Evolutionary conservation across 179 eudicot species (phyloP), one percentile per base, ranked within the genome.

Genomic region (Corrigiola litoralis): DNA sequence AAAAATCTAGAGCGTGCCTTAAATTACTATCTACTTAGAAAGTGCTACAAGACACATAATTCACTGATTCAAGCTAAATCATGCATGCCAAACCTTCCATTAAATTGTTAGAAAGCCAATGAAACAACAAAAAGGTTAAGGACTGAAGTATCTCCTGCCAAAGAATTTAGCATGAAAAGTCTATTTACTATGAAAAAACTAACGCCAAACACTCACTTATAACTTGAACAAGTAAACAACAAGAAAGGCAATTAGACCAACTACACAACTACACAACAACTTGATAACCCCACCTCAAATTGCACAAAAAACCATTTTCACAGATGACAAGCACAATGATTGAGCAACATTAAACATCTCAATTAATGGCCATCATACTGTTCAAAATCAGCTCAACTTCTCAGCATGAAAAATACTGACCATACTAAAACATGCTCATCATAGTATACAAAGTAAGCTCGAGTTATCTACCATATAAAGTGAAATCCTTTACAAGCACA

Each of bases 281-380:
- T 18, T 58, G 0, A 24, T 42, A 36, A 58, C 34, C 29, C 58
- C 58, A 48, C 57, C 12, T 10, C 14, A 24, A 37, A 65, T 3
- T 8, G 6, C 28, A 63, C 37, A 36, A 63, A 37, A 37, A 64
- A 57, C 51, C 69, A 71, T 18, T 29, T 16, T 16, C 29, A 23
- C 46, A 37, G n/a, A n/a, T n/a, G n/a, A n/a, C n/a, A n/a, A n/a
- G n/a, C n/a, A n/a, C n/a, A n/a, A n/a, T n/a, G n/a, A n/a, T n/a
- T n/a, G n/a, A n/a, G n/a, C n/a, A n/a, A n/a, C n/a, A n/a, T n/a
- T n/a, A n/a, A n/a, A n/a, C n/a, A n/a, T n/a, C n/a, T n/a, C n/a
- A n/a, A n/a, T n/a, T n/a, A n/a, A n/a, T n/a, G n/a, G n/a, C n/a
- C n/a, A n/a, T n/a, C n/a, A n/a, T n/a, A n/a, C n/a, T n/a, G n/a